Conservation (phyloP, 1,284 basidiomycete genomes). For the Ustilago trichophora region DNA sequence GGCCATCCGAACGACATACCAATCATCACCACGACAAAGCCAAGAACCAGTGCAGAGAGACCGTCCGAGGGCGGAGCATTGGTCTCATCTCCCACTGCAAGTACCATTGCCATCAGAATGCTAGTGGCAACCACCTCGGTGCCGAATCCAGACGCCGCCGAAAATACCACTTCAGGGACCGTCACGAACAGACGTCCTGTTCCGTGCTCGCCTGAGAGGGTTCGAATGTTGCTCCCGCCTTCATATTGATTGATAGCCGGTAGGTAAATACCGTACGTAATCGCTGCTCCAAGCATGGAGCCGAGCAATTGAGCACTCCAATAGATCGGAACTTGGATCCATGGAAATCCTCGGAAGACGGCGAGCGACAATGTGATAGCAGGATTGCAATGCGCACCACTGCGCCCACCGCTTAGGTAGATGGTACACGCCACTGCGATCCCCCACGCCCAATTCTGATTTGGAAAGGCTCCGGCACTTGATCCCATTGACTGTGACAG, state of each 20-base stretch:
- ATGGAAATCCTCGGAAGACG: conserved; percentile 78
- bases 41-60: conserved; percentile 72
- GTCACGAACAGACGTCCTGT: conserved; percentile 80
- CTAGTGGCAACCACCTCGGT: conserved; percentile 51
- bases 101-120: conserved; percentile 51
- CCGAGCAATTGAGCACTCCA: conserved; percentile 78
- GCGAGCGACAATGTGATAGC: conserved; percentile 74
- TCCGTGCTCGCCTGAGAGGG: conserved; percentile 68
- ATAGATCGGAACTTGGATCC: conserved; percentile 79
- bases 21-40: conserved; percentile 72
- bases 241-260: conserved; percentile 79
- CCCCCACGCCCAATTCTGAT: conserved; percentile 56
- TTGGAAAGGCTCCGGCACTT: conserved; percentile 31
- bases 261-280: conserved; percentile 80
- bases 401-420: conserved; percentile 54
- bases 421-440: conserved; percentile 52
- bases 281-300: conserved; percentile 74
- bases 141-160: conserved; percentile 22
- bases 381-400: conserved; percentile 51
- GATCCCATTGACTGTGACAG: conserved; percentile 36
- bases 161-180: conserved; percentile 68
- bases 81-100: conserved; percentile 49
- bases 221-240: conserved; percentile 74
- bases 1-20: conserved; percentile 72
- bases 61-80: conserved; percentile 71